phyloP scores from a whole-genome alignment of 1,284 basidiomycete species.

The Rhodotorula sp. region DNA sequence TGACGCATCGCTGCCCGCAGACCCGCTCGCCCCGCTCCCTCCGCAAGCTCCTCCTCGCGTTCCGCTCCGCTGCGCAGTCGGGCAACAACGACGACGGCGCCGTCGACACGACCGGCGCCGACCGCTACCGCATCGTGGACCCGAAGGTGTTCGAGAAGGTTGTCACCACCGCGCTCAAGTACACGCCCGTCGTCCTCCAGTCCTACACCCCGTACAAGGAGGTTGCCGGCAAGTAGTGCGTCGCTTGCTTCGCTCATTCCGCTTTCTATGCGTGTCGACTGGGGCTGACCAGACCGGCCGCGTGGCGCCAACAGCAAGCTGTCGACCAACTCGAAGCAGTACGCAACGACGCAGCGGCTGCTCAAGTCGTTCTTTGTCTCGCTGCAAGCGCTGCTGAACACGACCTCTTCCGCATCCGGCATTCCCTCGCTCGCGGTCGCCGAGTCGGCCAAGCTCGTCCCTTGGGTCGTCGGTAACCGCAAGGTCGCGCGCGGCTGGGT shows the following conservation, averaged over 20 bases:
- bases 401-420: slow-evolving; percentile 62
- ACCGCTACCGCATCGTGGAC: slow-evolving; percentile 35
- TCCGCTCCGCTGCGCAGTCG: slow-evolving; percentile 75
- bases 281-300: too few species aligned
- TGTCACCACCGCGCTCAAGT: slow-evolving; percentile 80
- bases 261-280: not conserved
- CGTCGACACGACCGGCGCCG: not conserved
- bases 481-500: slow-evolving; percentile 81
- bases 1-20: slow-evolving; percentile 52
- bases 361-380: slow-evolving; percentile 88
- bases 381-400: slow-evolving; percentile 72
- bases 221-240: slow-evolving; percentile 79
- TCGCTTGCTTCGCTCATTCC: slow-evolving; percentile 10
- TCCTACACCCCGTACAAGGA: slow-evolving; percentile 88
- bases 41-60: slow-evolving; percentile 81
- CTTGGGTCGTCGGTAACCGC: slow-evolving; percentile 78
- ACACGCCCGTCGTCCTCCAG: slow-evolving; percentile 83
- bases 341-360: slow-evolving; percentile 75
- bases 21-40: slow-evolving; percentile 83
- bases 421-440: slow-evolving; percentile 69
- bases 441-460: slow-evolving; percentile 82
- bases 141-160: slow-evolving; percentile 82
- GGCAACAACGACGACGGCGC: slow-evolving; percentile 23
- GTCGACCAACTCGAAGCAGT: slow-evolving; percentile 51
- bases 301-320: slow-evolving; percentile 44